Conservation (phyloP, 495 filamentous ascomycete genomes). For the Trichocladium antarcticum region DNA sequence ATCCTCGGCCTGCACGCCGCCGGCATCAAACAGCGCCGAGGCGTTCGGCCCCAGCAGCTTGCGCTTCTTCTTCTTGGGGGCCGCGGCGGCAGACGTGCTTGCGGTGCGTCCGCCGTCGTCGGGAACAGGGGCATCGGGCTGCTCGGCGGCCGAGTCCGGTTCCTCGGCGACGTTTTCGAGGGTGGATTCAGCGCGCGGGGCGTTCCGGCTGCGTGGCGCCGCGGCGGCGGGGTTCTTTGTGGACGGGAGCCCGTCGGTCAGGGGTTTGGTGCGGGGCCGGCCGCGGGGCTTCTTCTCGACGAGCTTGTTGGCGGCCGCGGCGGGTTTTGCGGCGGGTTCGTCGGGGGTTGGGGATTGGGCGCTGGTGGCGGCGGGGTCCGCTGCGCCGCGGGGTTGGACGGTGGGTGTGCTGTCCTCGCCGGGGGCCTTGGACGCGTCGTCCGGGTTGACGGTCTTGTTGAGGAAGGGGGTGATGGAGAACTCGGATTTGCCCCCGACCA, state of each 20-base stretch:
- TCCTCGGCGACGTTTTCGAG: constrained; percentile 44
- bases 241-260: constrained; percentile 27
- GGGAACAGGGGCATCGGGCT: too few relatives aligned
- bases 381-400: constrained; percentile 11
- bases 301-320: background rate
- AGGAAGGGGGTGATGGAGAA: constrained; percentile 92
- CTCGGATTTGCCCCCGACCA: constrained; percentile 70
- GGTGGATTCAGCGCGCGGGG: constrained; percentile 8
- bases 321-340: constrained; percentile 6
- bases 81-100: constrained; percentile 13
- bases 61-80: constrained; percentile 59
- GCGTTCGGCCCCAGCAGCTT: constrained; percentile 57
- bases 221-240: constrained; percentile 32
- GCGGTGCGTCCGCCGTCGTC: too few relatives aligned
- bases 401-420: background rate
- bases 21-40: constrained; percentile 56
- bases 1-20: constrained; percentile 63
- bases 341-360: constrained; percentile 1
- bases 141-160: constrained; percentile 13
- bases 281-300: constrained; percentile 30
- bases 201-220: constrained; percentile 15
- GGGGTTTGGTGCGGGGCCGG: constrained; percentile 28
- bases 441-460: constrained; percentile 56
- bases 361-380: too few relatives aligned
- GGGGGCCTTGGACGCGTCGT: constrained; percentile 6